Evolutionary conservation across 257 asterid species (phyloP), one percentile per base, ranked within the genome.

Genomic region (Fraxinus pennsylvanica): DNA sequence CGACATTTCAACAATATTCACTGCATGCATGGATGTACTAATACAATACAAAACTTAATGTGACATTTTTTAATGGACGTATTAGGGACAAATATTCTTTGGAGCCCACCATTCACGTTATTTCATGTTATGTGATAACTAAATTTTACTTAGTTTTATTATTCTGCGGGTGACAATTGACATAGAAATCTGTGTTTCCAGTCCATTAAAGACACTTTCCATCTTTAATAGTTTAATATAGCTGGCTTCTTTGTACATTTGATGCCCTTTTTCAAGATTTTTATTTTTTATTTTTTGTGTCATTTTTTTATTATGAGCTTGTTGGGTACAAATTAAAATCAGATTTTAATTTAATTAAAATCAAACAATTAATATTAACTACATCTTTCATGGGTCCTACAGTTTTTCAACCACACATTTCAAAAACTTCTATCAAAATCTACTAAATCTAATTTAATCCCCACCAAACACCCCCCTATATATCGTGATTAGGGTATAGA

Each of bases 171-270:
- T 27, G 76, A 47, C 54, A 8, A 30, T 59, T 72, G 21, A 69
- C 30, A 43, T 67, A 57, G 32, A 63, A 71, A 15, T 59, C 68
- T 76, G 73, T 68, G 78, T 75, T 71, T 82, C 73, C 68, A 72
- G 73, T 75, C 22, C 35, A 70, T 74, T 72, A 25, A 68, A 45
- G 77, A 72, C 54, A 59, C 84, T 86, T 86, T 83, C 68, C 86
- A 77, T 74, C 84, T 71, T 65, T 74, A 73, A 79, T 80, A 57
- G 82, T 71, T 65, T 74, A 73, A 79, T 80, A 57, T 57, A 76
- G 73, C 75, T 66, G 72, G 72, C 82, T 81, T 38, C 45, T 76
- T 65, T 74, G 61, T 71, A 70, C 76, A 52, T 81, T 66, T 75
- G 71, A 52, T 68, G 74, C 81, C 65, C 66, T n/a, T 30, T 9